Conservation (phyloP, 768 basidiomycete genomes). For the Collybiopsis confluens region DNA sequence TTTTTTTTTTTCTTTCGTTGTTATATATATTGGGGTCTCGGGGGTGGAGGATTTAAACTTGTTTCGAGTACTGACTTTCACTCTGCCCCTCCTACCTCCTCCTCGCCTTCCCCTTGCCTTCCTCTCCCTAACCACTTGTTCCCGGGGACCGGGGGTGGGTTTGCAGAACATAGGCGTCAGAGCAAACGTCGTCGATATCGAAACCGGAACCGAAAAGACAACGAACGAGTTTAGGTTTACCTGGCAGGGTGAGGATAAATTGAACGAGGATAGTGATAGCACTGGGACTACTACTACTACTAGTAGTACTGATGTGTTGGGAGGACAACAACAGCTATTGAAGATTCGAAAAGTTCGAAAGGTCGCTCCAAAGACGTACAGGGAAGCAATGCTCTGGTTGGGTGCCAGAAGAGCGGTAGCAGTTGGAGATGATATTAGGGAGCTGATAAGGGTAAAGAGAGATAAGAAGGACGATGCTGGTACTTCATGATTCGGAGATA, state of each 20-base stretch:
- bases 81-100: too few relatives aligned
- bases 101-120: too few relatives aligned
- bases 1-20: background rate
- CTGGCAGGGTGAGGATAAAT: slow-evolving; percentile 47
- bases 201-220: slow-evolving; percentile 57
- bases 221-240: slow-evolving; percentile 80
- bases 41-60: background rate
- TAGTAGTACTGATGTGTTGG: too few relatives aligned
- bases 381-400: slow-evolving; percentile 83
- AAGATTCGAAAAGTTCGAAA: slow-evolving; percentile 27
- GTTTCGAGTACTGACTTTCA: slow-evolving; percentile 68
- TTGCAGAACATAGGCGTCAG: slow-evolving; percentile 65
- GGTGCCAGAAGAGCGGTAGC: slow-evolving; percentile 73
- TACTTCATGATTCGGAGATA: too few relatives aligned
- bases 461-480: too few relatives aligned
- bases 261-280: too few relatives aligned
- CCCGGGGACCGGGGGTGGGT: background rate
- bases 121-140: slow-evolving; percentile 9
- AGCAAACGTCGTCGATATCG: slow-evolving; percentile 67
- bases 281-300: too few relatives aligned
- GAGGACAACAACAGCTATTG: slow-evolving; percentile 32
- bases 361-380: slow-evolving; percentile 68
- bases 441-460: slow-evolving; percentile 6
- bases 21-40: slow-evolving; percentile 11
- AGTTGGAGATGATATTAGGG: slow-evolving; percentile 62